Percentiles rank a stretch among this genome's conserved stretches.
phyloP scores from a whole-genome alignment of 1,139 yeast genomes.

The Wickerhamiella infanticola region DNA sequence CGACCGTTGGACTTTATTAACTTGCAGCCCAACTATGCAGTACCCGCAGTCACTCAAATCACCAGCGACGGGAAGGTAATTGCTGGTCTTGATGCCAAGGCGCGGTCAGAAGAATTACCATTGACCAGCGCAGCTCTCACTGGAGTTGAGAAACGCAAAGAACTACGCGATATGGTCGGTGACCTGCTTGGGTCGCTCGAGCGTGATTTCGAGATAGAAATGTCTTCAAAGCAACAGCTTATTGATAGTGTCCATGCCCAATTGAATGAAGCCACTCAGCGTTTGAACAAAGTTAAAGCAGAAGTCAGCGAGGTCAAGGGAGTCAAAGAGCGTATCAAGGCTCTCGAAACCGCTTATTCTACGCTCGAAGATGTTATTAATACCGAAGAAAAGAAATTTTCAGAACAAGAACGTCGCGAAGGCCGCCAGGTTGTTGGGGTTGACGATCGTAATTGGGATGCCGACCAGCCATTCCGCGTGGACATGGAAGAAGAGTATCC shows the following conservation, averaged over 20 bases:
- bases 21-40: neutral
- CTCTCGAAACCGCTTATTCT: conserved; percentile 35
- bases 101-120: neutral
- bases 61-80: neutral
- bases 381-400: conserved; percentile 40
- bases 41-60: neutral
- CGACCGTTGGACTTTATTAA: conserved; percentile 57
- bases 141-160: conserved; percentile 25
- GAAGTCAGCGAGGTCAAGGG: conserved; percentile 31
- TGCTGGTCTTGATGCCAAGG: conserved; percentile 1
- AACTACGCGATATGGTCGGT: conserved; percentile 31
- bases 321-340: conserved; percentile 29
- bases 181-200: conserved; percentile 29
- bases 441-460: conserved; percentile 48
- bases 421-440: conserved; percentile 16
- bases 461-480: conserved; percentile 73
- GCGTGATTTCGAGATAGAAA: conserved; percentile 34
- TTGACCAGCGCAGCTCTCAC: conserved; percentile 1
- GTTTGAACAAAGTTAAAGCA: conserved; percentile 31
- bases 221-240: conserved; percentile 30
- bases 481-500: conserved; percentile 17
- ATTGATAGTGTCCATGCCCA: conserved; percentile 34
- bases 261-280: conserved; percentile 34
- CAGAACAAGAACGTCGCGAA: conserved; percentile 22
- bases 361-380: conserved; percentile 43